Conservation (phyloP, 148 eudicot species). For the Talinum fruticosum region DNA sequence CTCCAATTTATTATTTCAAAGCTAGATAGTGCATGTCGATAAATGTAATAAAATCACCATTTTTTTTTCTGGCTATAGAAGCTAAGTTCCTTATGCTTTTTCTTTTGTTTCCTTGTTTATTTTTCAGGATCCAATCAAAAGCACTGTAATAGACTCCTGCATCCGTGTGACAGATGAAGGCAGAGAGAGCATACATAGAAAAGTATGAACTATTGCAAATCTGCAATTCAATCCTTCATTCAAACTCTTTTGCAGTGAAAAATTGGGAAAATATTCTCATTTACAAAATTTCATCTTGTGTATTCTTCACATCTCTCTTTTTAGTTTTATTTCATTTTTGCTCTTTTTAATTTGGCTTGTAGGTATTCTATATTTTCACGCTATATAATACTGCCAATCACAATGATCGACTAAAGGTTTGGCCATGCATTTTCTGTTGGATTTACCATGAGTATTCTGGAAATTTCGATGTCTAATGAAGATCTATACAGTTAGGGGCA, state of each 20-base stretch:
- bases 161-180: constrained; percentile 61
- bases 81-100: constrained; percentile 3
- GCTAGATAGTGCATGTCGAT: neutral
- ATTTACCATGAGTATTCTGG: neutral
- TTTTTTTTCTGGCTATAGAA: neutral
- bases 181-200: constrained; percentile 56
- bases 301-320: neutral
- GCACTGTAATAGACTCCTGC: constrained; percentile 56
- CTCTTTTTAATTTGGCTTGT: constrained; percentile 21
- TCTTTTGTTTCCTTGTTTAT: constrained; percentile 6
- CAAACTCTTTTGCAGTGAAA: neutral
- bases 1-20: neutral
- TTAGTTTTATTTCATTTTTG: too few relatives aligned
- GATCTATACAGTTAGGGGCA: constrained; percentile 52
- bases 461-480: constrained; percentile 1
- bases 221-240: neutral
- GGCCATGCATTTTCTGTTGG: neutral
- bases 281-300: neutral
- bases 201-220: constrained; percentile 25
- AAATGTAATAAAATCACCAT: neutral
- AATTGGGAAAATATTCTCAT: neutral
- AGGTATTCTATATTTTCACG: constrained; percentile 65
- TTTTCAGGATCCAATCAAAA: constrained; percentile 51
- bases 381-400: constrained; percentile 58
- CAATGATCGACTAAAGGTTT: constrained; percentile 59